Evolutionary conservation across 2,329 filamentous ascomycete genomes (phyloP).

Genomic region (Leptodontidium sp.): DNA sequence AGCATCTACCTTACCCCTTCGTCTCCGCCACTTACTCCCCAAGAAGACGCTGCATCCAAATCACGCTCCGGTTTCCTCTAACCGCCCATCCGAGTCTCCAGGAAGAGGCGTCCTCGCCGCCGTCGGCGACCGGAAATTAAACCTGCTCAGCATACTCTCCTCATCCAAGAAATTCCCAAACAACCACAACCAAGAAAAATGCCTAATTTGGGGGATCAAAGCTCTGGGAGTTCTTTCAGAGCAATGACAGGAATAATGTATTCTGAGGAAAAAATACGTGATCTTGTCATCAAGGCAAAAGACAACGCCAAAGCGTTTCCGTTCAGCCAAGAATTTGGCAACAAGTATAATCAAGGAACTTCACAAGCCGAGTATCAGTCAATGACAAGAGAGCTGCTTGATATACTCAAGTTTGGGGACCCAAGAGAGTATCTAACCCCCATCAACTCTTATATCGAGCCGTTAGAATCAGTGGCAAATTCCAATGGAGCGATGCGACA

Average conservation of each 20-base stretch:
- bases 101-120: neutral
- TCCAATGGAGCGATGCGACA: neutral
- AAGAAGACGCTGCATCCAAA: neutral
- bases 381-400: neutral
- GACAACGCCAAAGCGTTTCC: neutral
- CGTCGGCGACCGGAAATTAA: neutral
- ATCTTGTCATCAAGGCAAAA: neutral
- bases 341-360: neutral
- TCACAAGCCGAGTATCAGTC: neutral
- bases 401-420: conserved; percentile 2
- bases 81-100: neutral
- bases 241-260: neutral
- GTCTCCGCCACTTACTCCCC: neutral
- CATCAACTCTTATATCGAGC: neutral
- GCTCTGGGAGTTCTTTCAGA: neutral
- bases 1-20: neutral
- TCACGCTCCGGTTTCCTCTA: neutral
- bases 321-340: neutral
- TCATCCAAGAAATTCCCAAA: neutral
- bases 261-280: neutral
- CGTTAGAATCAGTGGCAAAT: neutral
- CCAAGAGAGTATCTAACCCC: neutral
- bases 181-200: neutral
- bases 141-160: neutral
- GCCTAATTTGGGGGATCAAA: neutral